These are phyloP conservation scores for Serpula lacrymans DNA, from an alignment of 768 basidiomycete genomes.

Conservation along the genomic window DNA sequence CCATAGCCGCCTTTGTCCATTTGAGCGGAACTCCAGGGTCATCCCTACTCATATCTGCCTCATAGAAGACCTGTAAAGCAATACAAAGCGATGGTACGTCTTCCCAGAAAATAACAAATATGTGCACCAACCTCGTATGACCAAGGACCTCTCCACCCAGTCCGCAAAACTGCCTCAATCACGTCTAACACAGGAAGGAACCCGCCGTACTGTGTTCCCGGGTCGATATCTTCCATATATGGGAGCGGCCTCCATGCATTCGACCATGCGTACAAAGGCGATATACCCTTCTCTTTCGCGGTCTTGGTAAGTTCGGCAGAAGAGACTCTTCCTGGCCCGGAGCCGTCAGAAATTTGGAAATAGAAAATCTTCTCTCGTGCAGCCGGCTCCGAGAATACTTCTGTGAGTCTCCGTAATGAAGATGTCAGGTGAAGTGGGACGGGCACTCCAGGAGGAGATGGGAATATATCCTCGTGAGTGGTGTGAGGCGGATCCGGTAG, in stretches of 20 bases:
- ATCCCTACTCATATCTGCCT: too few relatives aligned
- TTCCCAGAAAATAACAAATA: too few relatives aligned
- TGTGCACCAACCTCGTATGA: too few relatives aligned
- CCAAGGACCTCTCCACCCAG: too few relatives aligned
- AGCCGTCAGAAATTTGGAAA: slow-evolving; percentile 29
- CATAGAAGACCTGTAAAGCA: too few relatives aligned
- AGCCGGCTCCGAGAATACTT: slow-evolving; percentile 10
- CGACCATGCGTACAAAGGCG: slow-evolving; percentile 24
- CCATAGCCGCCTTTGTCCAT: too few relatives aligned
- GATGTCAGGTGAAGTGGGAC: slow-evolving; percentile 7
- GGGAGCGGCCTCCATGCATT: slow-evolving; percentile 26
- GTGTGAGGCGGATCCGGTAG: too few relatives aligned
- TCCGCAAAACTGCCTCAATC: too few relatives aligned
- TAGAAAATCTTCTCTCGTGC: slow-evolving; percentile 24
- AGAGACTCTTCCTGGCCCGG: not conserved
- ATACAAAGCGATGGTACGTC: too few relatives aligned
- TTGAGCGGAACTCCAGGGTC: too few relatives aligned
- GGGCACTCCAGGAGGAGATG: slow-evolving; percentile 5
- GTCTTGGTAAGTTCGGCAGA: slow-evolving; percentile 10
- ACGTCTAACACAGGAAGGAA: too few relatives aligned
- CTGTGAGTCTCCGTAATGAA: slow-evolving; percentile 17
- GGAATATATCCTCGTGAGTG: not conserved
- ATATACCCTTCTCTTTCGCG: slow-evolving; percentile 20
- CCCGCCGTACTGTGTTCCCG: too few relatives aligned
- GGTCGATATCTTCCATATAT: slow-evolving; percentile 17